Base-by-base conservation (phyloP, 768 basidiomycete genomes). In the Boletus rubropictus region DNA sequence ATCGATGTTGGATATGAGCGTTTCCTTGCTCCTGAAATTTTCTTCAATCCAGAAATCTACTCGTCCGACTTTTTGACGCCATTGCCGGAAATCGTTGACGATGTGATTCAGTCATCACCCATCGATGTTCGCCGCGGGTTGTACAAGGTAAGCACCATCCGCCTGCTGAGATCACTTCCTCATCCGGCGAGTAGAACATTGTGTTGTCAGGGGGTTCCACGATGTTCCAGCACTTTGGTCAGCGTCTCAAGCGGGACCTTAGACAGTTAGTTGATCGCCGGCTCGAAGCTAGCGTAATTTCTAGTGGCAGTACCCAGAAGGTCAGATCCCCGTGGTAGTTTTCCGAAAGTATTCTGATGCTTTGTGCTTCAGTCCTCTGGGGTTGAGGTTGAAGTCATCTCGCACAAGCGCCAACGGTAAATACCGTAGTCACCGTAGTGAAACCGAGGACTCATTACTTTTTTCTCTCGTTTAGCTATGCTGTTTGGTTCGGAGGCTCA, bases 141-240 rank as follows among this genome's bases (percentile, higher is more conserved):
- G 41, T 99, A 99, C 75, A 95, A 94, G 81, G 90, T 84, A 44
- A 43, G 65, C 48, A 10, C 31, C n/a, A 10, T 3, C 7, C 6
- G 9, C 10, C 20, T 4, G 5, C 14, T 4, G 24, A 12, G 20
- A 17, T 31, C 39, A 24, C 9, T 31, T 46, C 17, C 21, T 48
- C 18, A 48, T 17, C 3, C 15, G 4, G 38, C 17, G 18, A n/a
- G 14, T 49, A 93, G 90, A 99, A 98, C 69, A 98, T 98, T 46
- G 96, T 99, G 7, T 71, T 98, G 2, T 93, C 89, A 0, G 96
- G 96, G 47, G 96, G 96, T 18, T 95, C 92, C 9, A 98, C 96
- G 40, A 98, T 97, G 95, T 98, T 98, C 77, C 90, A 95, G 57
- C 86, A 97, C 72, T 98, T 99, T 62, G 92, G 91, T n/a, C 84